phyloP scores from a whole-genome alignment of 2,329 filamentous ascomycete genomes.

The Dothideomycetes sp. region DNA sequence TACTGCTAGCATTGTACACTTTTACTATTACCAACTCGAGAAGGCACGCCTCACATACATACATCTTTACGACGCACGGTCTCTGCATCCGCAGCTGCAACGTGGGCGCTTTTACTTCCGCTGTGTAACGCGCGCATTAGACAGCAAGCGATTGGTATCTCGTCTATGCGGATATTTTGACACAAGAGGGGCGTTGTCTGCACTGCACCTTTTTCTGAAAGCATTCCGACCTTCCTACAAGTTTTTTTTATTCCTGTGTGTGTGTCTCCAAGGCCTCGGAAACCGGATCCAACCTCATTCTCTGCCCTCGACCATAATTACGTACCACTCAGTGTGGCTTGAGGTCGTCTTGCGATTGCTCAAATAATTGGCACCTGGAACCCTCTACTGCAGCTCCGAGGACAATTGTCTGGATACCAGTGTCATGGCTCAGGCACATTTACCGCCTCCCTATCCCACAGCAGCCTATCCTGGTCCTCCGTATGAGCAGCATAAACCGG shows the following conservation, averaged over 20 bases:
- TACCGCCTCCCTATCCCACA: conserved; percentile 4
- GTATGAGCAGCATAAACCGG: conserved; percentile 3
- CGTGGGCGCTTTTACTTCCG: conserved; percentile 10
- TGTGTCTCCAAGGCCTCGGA: background rate
- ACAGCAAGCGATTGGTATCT: conserved; percentile 1
- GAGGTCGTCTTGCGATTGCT: no score
- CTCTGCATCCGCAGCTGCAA: conserved; percentile 4
- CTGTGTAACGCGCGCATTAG: conserved; percentile 9
- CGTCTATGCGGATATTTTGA: conserved; percentile 7
- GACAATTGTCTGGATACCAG: conserved; percentile 9
- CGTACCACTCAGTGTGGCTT: background rate
- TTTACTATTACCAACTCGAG: no score
- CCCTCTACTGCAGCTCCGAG: no score
- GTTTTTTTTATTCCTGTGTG: background rate
- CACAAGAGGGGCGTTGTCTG: background rate
- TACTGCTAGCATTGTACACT: no score
- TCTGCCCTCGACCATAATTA: no score
- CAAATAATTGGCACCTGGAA: no score
- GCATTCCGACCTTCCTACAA: background rate
- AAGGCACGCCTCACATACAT: no score
- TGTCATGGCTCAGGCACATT: conserved; percentile 8
- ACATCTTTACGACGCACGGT: conserved; percentile 12
- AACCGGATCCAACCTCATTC: background rate
- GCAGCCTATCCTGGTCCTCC: conserved; percentile 1
- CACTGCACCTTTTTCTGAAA: conserved; percentile 1